A percentile compares a stretch with the other conserved stretches of the same genome.
These are phyloP conservation scores for Knufia fluminis DNA, from an alignment of 2,329 filamentous ascomycete species.

Conservation along the genomic window DNA sequence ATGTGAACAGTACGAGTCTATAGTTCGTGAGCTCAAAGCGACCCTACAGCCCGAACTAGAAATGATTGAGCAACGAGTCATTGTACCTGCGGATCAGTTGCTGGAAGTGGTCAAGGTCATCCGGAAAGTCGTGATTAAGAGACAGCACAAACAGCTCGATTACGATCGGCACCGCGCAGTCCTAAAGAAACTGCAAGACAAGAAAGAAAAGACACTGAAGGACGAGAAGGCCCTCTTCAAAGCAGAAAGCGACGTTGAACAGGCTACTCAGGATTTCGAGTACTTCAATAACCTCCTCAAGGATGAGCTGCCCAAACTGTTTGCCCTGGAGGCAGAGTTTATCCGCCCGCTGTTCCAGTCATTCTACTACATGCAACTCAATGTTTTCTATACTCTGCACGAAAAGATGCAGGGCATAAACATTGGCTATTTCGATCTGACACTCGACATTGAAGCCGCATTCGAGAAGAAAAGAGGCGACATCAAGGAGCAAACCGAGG, in stretches of 20 bases:
- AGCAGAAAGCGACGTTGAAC: constrained; percentile 82
- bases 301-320: constrained; percentile 87
- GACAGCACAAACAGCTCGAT: constrained; percentile 95
- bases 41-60: constrained; percentile 86
- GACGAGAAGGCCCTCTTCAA: constrained; percentile 97
- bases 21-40: constrained; percentile 82
- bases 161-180: constrained; percentile 77
- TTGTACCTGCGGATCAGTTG: constrained; percentile 86
- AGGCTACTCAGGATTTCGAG: constrained; percentile 90
- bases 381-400: constrained; percentile 97
- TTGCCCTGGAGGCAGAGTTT: constrained; percentile 81
- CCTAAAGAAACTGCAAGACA: constrained; percentile 91
- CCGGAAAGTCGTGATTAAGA: constrained; percentile 77
- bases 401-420: constrained; percentile 96
- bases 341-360: constrained; percentile 96
- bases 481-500: constrained; percentile 78
- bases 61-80: constrained; percentile 89
- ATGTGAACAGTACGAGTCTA: constrained; percentile 89
- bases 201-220: constrained; percentile 92
- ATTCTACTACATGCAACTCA: constrained; percentile 99
- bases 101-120: constrained; percentile 93
- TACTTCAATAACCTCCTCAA: constrained; percentile 97
- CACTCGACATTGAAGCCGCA: constrained; percentile 80
- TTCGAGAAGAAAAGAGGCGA: constrained; percentile 84
- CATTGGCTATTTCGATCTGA: constrained; percentile 95